Percentiles rank a stretch among this genome's conserved stretches.
Evolutionary conservation across 768 basidiomycete genomes (phyloP).

Genomic region (Fibroporia radiculosa): DNA sequence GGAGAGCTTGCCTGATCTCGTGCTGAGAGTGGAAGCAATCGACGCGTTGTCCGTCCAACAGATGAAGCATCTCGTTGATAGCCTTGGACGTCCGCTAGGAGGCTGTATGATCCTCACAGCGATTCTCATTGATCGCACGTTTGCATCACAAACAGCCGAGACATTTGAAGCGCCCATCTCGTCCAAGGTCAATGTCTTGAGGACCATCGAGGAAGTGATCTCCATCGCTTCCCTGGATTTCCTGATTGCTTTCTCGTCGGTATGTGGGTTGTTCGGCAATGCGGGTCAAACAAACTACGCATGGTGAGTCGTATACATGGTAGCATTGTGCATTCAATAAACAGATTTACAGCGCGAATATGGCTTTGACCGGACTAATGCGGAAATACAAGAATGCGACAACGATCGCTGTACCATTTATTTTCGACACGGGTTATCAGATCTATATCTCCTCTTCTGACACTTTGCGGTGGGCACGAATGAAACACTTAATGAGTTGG

Average conservation of each 20-base stretch:
- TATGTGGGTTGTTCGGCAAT: constrained; percentile 11
- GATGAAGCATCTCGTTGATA: not conserved
- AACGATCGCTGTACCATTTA: constrained; percentile 4
- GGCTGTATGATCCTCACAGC: constrained; percentile 14
- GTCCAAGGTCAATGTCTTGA: constrained; percentile 8
- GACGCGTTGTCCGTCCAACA: constrained; percentile 5
- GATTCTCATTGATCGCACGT: constrained; percentile 9
- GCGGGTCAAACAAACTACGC: constrained; percentile 14
- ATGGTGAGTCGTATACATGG: constrained; percentile 1
- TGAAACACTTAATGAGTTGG: constrained; percentile 5
- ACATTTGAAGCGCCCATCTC: constrained; percentile 4
- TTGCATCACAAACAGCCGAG: constrained; percentile 11
- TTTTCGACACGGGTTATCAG: constrained; percentile 4
- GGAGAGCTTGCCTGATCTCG: constrained; percentile 2
- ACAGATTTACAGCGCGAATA: constrained; percentile 6
- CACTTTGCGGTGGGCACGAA: not conserved
- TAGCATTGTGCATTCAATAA: not conserved
- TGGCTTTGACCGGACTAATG: constrained; percentile 6
- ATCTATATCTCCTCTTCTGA: not conserved
- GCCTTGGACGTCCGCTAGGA: constrained; percentile 7
- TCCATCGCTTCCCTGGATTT: constrained; percentile 10
- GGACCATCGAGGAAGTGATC: constrained; percentile 3
- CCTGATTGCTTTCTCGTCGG: constrained; percentile 15
- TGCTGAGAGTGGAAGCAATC: not conserved
- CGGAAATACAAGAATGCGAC: constrained; percentile 5